phyloP scores from a whole-genome alignment of 106 monocot species.

The Xerophyta viscosa region DNA sequence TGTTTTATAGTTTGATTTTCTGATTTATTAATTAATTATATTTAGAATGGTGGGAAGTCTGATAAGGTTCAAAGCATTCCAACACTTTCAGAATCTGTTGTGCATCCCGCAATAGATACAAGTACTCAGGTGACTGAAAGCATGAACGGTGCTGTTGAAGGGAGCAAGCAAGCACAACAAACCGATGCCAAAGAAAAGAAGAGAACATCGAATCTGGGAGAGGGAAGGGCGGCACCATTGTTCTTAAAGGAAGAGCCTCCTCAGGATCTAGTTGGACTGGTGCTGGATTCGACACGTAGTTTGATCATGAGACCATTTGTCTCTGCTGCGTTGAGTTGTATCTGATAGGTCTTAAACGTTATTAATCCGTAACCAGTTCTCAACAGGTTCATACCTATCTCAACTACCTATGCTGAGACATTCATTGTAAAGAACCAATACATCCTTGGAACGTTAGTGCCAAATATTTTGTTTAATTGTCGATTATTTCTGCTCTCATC shows the following conservation, averaged over 20 bases:
- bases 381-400: too few relatives aligned
- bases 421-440: too few relatives aligned
- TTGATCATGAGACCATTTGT: too few relatives aligned
- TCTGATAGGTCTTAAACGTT: too few relatives aligned
- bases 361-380: too few relatives aligned
- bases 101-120: conserved; percentile 15
- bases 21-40: neutral
- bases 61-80: conserved; percentile 14
- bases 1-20: neutral
- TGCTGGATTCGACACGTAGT: conserved; percentile 82
- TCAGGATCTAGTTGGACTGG: conserved; percentile 87
- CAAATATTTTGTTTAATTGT: too few relatives aligned
- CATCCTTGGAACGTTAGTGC: too few relatives aligned
- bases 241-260: conserved; percentile 69
- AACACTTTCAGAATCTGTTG: conserved; percentile 9
- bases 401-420: too few relatives aligned
- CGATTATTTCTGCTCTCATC: too few relatives aligned
- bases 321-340: too few relatives aligned
- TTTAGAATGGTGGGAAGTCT: conserved; percentile 17
- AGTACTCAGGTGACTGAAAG: conserved; percentile 5
- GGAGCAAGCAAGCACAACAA: conserved; percentile 13
- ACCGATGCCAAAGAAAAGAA: conserved; percentile 54
- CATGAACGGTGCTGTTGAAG: neutral
- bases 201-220: conserved; percentile 38
- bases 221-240: conserved; percentile 40